phyloP scores from a whole-genome alignment of 768 basidiomycete species.

The Psilocybe sp. region DNA sequence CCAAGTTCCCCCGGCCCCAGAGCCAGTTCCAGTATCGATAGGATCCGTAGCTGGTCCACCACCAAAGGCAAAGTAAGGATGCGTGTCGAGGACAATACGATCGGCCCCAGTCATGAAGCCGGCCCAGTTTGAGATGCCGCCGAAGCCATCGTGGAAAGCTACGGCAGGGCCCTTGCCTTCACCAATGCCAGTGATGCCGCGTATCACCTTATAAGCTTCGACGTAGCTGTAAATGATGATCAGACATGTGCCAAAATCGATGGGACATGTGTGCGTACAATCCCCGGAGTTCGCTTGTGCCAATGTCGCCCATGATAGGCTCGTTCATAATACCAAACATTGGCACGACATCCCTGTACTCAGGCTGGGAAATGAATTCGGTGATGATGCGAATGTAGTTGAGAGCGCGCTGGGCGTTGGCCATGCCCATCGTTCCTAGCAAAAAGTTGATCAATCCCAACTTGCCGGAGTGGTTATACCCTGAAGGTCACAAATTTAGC shows the following conservation, averaged over 20 bases:
- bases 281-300: constrained; percentile 46
- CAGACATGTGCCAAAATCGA: constrained; percentile 8
- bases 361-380: constrained; percentile 81
- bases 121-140: constrained; percentile 31
- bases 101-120: constrained; percentile 37
- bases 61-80: constrained; percentile 49
- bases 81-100: constrained; percentile 37
- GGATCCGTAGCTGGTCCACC: constrained; percentile 31
- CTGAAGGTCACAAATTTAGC: constrained; percentile 18
- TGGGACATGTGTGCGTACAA: constrained; percentile 44
- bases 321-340: constrained; percentile 70
- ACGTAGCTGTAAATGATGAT: constrained; percentile 44
- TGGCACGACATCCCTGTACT: constrained; percentile 64
- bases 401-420: constrained; percentile 79
- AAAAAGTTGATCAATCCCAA: constrained; percentile 63
- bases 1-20: constrained; percentile 43
- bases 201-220: constrained; percentile 59
- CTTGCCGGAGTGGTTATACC: constrained; percentile 63
- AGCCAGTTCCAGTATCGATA: constrained; percentile 35
- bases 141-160: constrained; percentile 44
- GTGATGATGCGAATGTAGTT: constrained; percentile 76
- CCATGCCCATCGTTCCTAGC: constrained; percentile 78
- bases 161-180: constrained; percentile 64
- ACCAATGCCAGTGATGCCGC: constrained; percentile 71
- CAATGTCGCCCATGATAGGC: constrained; percentile 51